These are phyloP conservation scores for Kewa caespitosa DNA, from an alignment of 179 eudicot genomes.

Conservation along the genomic window DNA sequence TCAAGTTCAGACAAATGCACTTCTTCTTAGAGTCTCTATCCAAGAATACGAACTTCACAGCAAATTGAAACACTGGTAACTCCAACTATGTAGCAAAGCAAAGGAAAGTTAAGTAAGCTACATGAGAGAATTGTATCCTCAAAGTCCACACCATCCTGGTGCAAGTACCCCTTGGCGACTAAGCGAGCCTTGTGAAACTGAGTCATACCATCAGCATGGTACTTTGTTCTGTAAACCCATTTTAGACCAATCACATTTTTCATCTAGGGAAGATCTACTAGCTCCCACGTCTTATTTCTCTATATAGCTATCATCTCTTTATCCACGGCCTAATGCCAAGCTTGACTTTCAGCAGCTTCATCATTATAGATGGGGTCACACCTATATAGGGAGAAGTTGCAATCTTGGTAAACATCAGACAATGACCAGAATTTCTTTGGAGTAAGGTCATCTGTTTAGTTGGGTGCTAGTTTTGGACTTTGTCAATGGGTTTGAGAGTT, in stretches of 20 bases:
- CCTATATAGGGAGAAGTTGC: not conserved
- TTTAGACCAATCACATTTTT: not conserved
- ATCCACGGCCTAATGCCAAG: not conserved
- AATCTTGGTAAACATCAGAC: no score
- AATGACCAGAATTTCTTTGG: no score
- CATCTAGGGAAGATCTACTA: not conserved
- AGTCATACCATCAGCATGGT: not conserved
- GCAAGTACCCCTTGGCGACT: not conserved
- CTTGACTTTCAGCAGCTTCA: no score
- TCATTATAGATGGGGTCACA: not conserved
- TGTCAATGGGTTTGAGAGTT: no score
- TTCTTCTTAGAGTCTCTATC: not conserved
- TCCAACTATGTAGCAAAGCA: not conserved
- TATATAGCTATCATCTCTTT: not conserved
- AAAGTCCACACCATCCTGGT: conserved; percentile 1
- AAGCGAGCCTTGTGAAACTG: not conserved
- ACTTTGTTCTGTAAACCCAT: conserved; percentile 9
- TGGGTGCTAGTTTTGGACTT: no score
- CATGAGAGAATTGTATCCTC: not conserved
- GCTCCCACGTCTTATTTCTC: conserved; percentile 3
- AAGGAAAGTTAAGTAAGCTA: not conserved
- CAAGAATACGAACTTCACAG: not conserved
- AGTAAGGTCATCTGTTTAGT: no score
- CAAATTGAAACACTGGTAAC: not conserved
- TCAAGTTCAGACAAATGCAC: not conserved